Base-by-base conservation (phyloP, 495 filamentous ascomycete genomes). In the Hyaloscypha variabilis region DNA sequence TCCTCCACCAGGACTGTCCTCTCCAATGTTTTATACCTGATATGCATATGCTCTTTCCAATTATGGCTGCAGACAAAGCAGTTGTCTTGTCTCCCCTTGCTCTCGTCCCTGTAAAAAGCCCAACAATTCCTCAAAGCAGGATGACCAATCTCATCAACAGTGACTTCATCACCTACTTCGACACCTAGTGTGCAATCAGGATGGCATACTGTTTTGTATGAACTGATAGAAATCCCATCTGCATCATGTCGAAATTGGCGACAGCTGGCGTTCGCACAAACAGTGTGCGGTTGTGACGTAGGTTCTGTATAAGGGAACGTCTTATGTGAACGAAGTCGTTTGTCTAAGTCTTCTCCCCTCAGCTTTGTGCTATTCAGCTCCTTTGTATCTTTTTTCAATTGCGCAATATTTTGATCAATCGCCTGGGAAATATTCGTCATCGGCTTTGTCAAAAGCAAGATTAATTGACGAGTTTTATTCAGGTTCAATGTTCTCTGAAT, bases 11-110 rank as follows among this genome's bases (percentile, higher is more conserved):
- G 10, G 11, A 13, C 11, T 46, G 39, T 10, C 10, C 10, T 46
- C 39, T 46, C 19, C 8, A 19, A 8, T 10, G 8, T 10, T 46
- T 54, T 23, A 23, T 13, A 11, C 11, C 8, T 8, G 23, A 54
- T 54, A 54, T 54, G 51, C 23, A 13, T 24, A 54, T 54, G 51
- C 51, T 54, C 51, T 24, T 13, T 54, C 51, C 51, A 54, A 23
- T 24, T 11, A 23, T 54, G 51, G 51, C 11, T 8, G 24, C 51
- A 54, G 10, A 8, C 24, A 8, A n/a, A n/a, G n/a, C n/a, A n/a
- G n/a, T n/a, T n/a, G n/a, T n/a, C n/a, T n/a, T n/a, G n/a, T n/a
- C n/a, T n/a, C n/a, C n/a, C n/a, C n/a, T 11, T 54, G 51, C 51
- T 13, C 23, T 10, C 19, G 8, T 46, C 39, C 8, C 39, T 19